A percentile compares a stretch with the other conserved stretches of the same genome.
Evolutionary conservation across 2,329 filamentous ascomycete species (phyloP).

Genomic region (Trichoderma breve): DNA sequence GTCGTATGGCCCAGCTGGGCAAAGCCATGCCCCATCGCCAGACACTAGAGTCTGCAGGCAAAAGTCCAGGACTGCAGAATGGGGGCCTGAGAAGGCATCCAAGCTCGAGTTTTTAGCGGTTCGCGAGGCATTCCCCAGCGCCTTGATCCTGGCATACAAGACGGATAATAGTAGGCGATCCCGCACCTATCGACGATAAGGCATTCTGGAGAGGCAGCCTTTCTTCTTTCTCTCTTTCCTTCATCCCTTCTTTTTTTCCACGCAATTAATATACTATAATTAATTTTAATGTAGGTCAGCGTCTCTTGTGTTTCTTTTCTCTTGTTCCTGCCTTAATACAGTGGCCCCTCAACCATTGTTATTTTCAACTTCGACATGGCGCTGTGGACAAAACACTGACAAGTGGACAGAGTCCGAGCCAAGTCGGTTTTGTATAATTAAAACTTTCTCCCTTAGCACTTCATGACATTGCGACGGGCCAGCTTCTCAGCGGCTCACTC

Average conservation of each 20-base stretch:
- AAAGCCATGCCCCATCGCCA: constrained; percentile 2
- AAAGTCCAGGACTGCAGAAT: neutral
- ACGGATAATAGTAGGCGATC: neutral
- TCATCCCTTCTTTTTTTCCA: neutral
- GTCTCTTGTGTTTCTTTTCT: neutral
- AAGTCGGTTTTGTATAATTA: neutral
- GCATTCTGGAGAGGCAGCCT: constrained; percentile 14
- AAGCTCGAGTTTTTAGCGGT: neutral
- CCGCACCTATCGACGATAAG: constrained; percentile 1
- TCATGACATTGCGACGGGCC: constrained; percentile 4
- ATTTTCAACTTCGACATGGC: neutral
- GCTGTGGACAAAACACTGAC: neutral
- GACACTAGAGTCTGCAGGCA: constrained; percentile 15
- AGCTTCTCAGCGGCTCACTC: constrained; percentile 15
- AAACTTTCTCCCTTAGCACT: neutral
- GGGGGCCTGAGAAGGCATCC: constrained; percentile 1
- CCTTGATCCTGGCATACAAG: neutral
- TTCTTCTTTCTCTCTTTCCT: neutral
- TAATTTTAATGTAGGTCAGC: constrained; percentile 5
- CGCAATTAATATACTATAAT: neutral
- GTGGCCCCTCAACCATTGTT: neutral
- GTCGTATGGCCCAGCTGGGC: constrained; percentile 2
- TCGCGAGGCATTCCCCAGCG: constrained; percentile 15
- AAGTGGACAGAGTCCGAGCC: neutral
- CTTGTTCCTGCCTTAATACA: neutral